These are phyloP conservation scores for Triticum monococcum DNA, from an alignment of 176 grass and related monocot species.

Conservation along the genomic window DNA sequence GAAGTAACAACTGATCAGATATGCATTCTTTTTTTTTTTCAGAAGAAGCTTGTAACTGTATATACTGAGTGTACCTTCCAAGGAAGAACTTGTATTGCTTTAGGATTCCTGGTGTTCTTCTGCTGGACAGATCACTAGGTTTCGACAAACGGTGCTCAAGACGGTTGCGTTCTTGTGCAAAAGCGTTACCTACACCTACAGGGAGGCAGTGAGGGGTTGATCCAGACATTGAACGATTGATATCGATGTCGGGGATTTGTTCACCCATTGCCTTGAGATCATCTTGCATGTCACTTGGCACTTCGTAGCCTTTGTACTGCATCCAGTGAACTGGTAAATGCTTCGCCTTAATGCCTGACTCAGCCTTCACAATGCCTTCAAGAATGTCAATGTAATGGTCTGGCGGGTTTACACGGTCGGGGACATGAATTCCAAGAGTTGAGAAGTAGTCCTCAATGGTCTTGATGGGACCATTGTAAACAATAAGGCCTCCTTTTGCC, in stretches of 20 bases:
- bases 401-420: conserved; percentile 71
- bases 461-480: conserved; percentile 70
- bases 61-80: conserved; percentile 41
- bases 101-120: conserved; percentile 70
- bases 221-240: conserved; percentile 17
- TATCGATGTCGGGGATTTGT: background rate
- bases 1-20: conserved; percentile 24
- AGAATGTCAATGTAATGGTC: conserved; percentile 85
- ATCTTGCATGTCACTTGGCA: conserved; percentile 72
- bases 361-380: conserved; percentile 63
- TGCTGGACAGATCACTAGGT: conserved; percentile 56
- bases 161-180: conserved; percentile 46
- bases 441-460: conserved; percentile 68
- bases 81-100: conserved; percentile 63
- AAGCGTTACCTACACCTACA: background rate
- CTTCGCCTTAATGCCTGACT: conserved; percentile 45
- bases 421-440: conserved; percentile 60
- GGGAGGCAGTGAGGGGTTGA: conserved; percentile 49
- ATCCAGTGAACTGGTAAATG: conserved; percentile 68
- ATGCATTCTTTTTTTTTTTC: background rate
- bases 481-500: conserved; percentile 70
- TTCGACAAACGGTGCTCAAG: conserved; percentile 44
- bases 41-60: background rate
- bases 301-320: conserved; percentile 57
- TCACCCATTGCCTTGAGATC: conserved; percentile 53